Evolutionary conservation across 2,329 filamentous ascomycete genomes (phyloP), one percentile per base, ranked within the genome.

Genomic region (Phaeosphaeria sp.): DNA sequence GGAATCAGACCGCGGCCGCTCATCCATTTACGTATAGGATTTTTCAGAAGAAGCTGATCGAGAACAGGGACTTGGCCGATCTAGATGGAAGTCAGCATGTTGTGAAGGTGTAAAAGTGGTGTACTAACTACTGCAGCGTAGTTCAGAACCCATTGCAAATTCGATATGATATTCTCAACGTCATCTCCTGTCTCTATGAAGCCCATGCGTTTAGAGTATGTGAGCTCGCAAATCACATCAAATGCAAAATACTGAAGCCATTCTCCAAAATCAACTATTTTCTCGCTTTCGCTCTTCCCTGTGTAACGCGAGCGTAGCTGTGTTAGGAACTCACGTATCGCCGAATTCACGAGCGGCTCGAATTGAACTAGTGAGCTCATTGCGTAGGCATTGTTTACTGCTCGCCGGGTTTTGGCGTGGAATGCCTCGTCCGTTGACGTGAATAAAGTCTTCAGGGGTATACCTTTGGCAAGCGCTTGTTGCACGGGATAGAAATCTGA

Each of bases 351-450:
- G 1, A 63, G 49, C 4, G 64, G 57, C 46, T 73, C 70, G 18
- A 59, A 64, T 39, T 57, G 51, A 2, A 64, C 55, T 18, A 82
- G 52, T 0, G 73, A 79, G 15, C 71, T 79, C 73, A 82, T 76
- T 0, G 79, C 75, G 13, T 81, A 72, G 0, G 75, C 68, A 15
- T 76, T 72, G 47, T 78, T 80, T 6, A 79, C 77, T 9, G 64
- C 71, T 2, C 77, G 75, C 13, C 64, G 63, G 7, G 59, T 39
- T 27, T 59, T 62, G 21, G 60, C 54, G 60, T 83, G 81, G 22
- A 76, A 74, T 1, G 54, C 64, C 51, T 82, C 79, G 47, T 81
- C 77, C 6, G 73, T 73, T 1, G 74, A 73, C 13, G 73, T 77
- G 59, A 81, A 80, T 8, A 80, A n/a, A 3, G 51, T 59, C 9